phyloP scores from a whole-genome alignment of 164 flowering plant genomes.

The Akebia trifoliata region DNA sequence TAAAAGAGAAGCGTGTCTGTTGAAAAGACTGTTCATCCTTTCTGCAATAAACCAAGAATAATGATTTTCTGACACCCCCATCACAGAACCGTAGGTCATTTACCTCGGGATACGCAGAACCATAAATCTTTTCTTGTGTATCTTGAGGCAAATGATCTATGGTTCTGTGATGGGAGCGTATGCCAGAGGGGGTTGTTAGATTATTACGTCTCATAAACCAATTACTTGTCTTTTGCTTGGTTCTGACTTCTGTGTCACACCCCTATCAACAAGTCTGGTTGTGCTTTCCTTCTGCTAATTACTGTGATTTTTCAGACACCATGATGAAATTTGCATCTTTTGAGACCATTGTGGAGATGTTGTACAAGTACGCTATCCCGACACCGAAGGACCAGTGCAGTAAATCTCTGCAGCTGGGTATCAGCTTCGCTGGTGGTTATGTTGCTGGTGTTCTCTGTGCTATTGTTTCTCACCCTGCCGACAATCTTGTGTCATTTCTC shows the following conservation, averaged over 20 bases:
- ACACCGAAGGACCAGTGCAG: slow-evolving; percentile 69
- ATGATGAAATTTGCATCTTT: slow-evolving; percentile 95
- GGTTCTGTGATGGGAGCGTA: too few relatives aligned
- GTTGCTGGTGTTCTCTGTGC: slow-evolving; percentile 87
- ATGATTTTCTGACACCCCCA: too few relatives aligned
- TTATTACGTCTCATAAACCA: too few relatives aligned
- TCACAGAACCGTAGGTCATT: too few relatives aligned
- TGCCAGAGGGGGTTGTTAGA: too few relatives aligned
- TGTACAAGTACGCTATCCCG: slow-evolving; percentile 71
- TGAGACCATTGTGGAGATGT: slow-evolving; percentile 72
- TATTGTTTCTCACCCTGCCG: slow-evolving; percentile 86
- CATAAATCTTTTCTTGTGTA: too few relatives aligned
- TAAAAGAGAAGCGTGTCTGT: too few relatives aligned
- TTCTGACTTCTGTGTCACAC: background rate
- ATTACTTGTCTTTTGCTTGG: background rate
- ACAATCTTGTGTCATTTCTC: slow-evolving; percentile 84
- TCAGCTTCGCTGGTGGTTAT: slow-evolving; percentile 87
- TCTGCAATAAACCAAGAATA: too few relatives aligned
- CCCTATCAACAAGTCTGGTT: background rate
- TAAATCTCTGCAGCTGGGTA: slow-evolving; percentile 66
- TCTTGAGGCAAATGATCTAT: too few relatives aligned
- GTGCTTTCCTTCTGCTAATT: background rate
- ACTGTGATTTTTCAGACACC: slow-evolving; percentile 43
- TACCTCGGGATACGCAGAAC: too few relatives aligned
- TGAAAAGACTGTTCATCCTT: too few relatives aligned